Conservation (phyloP, 345 rosid species). For the Carallia brachiata region DNA sequence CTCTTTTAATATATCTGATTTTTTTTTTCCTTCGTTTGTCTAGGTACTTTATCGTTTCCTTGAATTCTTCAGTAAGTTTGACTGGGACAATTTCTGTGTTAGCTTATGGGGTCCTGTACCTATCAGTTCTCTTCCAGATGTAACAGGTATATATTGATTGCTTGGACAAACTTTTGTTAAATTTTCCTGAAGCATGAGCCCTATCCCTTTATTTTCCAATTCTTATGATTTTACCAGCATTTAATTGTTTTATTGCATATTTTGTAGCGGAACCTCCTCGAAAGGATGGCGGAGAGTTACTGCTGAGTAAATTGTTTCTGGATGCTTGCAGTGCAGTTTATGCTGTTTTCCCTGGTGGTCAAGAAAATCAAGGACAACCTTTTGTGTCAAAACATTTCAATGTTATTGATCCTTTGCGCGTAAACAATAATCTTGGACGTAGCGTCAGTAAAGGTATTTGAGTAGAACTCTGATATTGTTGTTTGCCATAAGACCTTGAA, state of each 20-base stretch:
- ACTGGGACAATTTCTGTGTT: constrained; percentile 88
- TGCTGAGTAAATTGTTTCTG: constrained; percentile 57
- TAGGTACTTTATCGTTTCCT: constrained; percentile 93
- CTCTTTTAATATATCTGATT: constrained; percentile 17
- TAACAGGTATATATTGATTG: constrained; percentile 47
- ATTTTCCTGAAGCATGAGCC: background rate
- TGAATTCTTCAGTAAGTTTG: constrained; percentile 95
- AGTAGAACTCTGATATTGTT: background rate
- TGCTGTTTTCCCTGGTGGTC: constrained; percentile 53
- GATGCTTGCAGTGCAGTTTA: constrained; percentile 60
- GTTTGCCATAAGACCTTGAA: too few relatives aligned
- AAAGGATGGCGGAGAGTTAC: constrained; percentile 57
- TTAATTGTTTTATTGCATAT: constrained; percentile 12
- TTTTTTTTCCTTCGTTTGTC: constrained; percentile 19
- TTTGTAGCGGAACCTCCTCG: constrained; percentile 75
- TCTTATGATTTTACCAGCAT: constrained; percentile 10
- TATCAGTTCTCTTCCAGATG: constrained; percentile 64
- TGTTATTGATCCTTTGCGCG: constrained; percentile 88
- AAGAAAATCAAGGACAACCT: constrained; percentile 68
- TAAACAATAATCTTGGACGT: constrained; percentile 96
- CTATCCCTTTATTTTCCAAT: background rate
- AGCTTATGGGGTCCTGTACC: constrained; percentile 95
- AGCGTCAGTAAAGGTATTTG: constrained; percentile 87
- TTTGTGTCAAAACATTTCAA: constrained; percentile 83
- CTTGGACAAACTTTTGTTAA: background rate